Conservation (phyloP, 176 grass and related monocot species). For the Poa pratensis region DNA sequence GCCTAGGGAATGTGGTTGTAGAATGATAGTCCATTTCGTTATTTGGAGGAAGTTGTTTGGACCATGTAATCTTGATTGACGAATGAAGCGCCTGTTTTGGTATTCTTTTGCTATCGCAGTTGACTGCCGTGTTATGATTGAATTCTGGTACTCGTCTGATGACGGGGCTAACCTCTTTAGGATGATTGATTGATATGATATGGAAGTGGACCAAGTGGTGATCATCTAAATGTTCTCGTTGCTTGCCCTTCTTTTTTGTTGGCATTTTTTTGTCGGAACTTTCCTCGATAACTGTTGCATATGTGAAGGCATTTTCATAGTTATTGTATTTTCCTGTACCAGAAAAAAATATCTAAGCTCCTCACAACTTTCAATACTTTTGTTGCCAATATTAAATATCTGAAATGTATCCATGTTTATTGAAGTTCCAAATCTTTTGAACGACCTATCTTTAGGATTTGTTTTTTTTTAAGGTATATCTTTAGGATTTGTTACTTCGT, state of each 20-base stretch:
- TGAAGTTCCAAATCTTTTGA: no score
- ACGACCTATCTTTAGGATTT: no score
- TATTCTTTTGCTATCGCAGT: neutral
- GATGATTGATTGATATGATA: neutral
- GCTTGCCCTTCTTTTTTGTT: no score
- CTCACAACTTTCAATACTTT: no score
- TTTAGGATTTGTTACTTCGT: no score
- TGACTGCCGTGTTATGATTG: constrained; percentile 10
- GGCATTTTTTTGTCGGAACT: neutral
- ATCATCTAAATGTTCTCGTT: neutral
- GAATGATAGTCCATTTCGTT: neutral
- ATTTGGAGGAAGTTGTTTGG: neutral
- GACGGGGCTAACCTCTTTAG: neutral
- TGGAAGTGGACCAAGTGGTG: constrained; percentile 9
- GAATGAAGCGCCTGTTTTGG: constrained; percentile 20
- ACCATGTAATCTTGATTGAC: neutral
- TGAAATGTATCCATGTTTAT: no score
- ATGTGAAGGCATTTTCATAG: no score
- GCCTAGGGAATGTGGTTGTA: constrained; percentile 25
- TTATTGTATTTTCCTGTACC: no score
- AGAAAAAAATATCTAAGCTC: no score
- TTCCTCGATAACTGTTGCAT: no score
- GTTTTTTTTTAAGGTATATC: no score
- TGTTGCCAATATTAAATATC: no score
- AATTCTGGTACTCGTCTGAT: constrained; percentile 1